These are phyloP conservation scores for Diaporthe velutina DNA, from an alignment of 2,329 filamentous ascomycete species.

Conservation along the genomic window DNA sequence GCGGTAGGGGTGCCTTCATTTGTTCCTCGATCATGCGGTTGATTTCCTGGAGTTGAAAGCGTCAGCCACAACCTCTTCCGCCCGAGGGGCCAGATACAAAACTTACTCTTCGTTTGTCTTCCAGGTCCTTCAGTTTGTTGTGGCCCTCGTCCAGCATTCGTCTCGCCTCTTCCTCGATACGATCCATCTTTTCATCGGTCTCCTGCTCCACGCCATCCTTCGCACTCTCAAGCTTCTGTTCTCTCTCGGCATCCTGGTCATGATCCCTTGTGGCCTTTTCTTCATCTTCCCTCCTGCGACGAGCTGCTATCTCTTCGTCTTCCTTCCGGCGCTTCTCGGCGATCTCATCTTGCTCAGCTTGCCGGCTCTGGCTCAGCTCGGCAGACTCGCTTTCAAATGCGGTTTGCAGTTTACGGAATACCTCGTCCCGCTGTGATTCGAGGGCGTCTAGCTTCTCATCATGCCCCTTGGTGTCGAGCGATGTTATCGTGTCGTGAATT, in stretches of 20 bases:
- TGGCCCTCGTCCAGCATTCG: conserved; percentile 49
- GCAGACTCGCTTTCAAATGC: conserved; percentile 50
- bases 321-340: conserved; percentile 53
- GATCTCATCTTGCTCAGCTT: conserved; percentile 49
- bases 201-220: conserved; percentile 51
- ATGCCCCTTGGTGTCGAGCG: conserved; percentile 50
- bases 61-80: conserved; percentile 36
- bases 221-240: conserved; percentile 48
- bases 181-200: conserved; percentile 51
- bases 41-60: conserved; percentile 50
- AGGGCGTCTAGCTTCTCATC: conserved; percentile 54
- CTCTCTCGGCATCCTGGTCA: conserved; percentile 49
- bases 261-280: conserved; percentile 45
- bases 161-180: conserved; percentile 49
- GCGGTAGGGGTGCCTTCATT: conserved; percentile 50
- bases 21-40: conserved; percentile 58
- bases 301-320: conserved; percentile 55
- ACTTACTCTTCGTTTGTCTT: conserved; percentile 51
- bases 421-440: conserved; percentile 53
- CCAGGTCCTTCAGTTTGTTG: conserved; percentile 49
- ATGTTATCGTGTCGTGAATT: conserved; percentile 53
- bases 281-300: conserved; percentile 53
- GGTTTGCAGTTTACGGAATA: conserved; percentile 48
- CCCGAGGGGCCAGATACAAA: background rate
- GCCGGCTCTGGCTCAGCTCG: conserved; percentile 47